phyloP scores from a whole-genome alignment of 352 stramenopile genomes.

The Elongisporangium undulatum region DNA sequence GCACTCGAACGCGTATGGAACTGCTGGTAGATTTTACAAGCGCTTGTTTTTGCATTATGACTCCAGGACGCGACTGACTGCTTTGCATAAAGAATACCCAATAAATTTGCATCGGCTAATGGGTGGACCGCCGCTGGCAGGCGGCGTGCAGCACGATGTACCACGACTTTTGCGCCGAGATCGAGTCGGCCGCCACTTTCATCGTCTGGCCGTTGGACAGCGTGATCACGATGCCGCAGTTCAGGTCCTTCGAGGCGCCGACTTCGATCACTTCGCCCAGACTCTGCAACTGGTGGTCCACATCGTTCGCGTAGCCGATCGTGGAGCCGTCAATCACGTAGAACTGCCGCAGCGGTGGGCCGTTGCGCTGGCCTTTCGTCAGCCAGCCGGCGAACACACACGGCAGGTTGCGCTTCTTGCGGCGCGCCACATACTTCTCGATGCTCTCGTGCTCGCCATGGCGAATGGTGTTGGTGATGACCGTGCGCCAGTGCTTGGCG shows the following conservation, averaged over 20 bases:
- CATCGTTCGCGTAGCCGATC: constrained; percentile 70
- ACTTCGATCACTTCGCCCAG: constrained; percentile 65
- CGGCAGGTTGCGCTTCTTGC: constrained; percentile 59
- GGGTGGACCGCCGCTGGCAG: neutral
- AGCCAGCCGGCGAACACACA: constrained; percentile 80
- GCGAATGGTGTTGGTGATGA: constrained; percentile 49
- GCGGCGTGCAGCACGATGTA: constrained; percentile 19
- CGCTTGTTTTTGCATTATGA: neutral
- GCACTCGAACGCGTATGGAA: too few relatives aligned
- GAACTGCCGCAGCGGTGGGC: constrained; percentile 51
- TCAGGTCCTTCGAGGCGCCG: constrained; percentile 48
- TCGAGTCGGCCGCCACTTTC: constrained; percentile 68
- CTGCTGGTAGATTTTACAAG: neutral
- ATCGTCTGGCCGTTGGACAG: constrained; percentile 54
- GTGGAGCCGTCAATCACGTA: constrained; percentile 72
- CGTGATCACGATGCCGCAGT: constrained; percentile 65
- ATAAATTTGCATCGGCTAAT: neutral
- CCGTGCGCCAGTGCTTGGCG: constrained; percentile 64
- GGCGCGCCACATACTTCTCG: constrained; percentile 63
- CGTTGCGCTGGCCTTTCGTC: constrained; percentile 39
- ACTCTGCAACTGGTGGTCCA: constrained; percentile 70
- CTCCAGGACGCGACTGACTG: neutral
- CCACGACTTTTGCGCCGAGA: constrained; percentile 64
- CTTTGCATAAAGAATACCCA: neutral
- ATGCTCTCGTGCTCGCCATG: constrained; percentile 52